phyloP scores from a whole-genome alignment of 2,329 filamentous ascomycete genomes.

The Trichophyton mentagrophytes region DNA sequence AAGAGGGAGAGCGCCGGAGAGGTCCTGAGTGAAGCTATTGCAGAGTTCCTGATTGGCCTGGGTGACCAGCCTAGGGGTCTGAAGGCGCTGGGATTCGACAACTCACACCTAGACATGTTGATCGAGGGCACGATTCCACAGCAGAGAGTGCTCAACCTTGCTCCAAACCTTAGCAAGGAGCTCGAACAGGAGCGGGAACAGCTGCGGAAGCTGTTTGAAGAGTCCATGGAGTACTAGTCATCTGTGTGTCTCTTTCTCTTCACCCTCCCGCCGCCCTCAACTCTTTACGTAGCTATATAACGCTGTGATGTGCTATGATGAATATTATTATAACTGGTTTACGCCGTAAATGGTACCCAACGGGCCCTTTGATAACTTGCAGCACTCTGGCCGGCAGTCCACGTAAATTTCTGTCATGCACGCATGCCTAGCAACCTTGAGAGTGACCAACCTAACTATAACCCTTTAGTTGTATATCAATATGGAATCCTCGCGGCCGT shows the following conservation, averaged over 20 bases:
- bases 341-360: too few relatives aligned
- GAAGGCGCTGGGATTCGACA: constrained; percentile 67
- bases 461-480: too few relatives aligned
- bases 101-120: constrained; percentile 62
- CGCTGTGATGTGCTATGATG: background rate
- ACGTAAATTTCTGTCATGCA: too few relatives aligned
- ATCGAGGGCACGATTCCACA: constrained; percentile 95
- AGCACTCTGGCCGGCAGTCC: too few relatives aligned
- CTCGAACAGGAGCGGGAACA: constrained; percentile 59
- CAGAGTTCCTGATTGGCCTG: constrained; percentile 65
- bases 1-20: constrained; percentile 84
- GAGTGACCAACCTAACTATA: too few relatives aligned
- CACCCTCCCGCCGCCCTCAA: background rate
- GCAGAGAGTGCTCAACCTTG: constrained; percentile 77
- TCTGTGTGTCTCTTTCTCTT: background rate
- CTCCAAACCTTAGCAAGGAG: constrained; percentile 64
- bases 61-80: constrained; percentile 86
- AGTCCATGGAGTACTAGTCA: constrained; percentile 41
- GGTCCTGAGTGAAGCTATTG: constrained; percentile 69
- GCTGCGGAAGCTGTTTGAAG: constrained; percentile 55
- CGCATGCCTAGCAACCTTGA: too few relatives aligned
- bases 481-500: too few relatives aligned
- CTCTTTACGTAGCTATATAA: background rate
- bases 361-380: too few relatives aligned
- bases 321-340: too few relatives aligned